Base-by-base conservation (phyloP, 768 basidiomycete genomes). In the Tylopilus plumbeoviolaceoides region DNA sequence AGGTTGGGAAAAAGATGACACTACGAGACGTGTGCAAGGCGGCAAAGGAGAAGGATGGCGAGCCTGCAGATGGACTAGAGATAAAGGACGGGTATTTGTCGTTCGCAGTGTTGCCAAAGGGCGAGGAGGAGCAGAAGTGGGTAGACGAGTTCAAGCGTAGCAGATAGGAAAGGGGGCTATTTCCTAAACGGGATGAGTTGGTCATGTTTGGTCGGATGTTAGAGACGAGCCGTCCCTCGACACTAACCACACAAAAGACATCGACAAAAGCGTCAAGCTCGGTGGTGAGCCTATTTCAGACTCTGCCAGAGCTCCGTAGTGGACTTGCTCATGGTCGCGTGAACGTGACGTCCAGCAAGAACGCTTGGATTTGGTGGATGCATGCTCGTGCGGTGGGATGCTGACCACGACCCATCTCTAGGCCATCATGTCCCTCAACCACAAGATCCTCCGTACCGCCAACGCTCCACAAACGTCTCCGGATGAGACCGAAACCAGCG, bases 371-470 rank as follows among this genome's bases (percentile, higher is more conserved):
- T 69, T 71, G 81, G 57, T 86, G 84, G 85, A 87, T 87, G 79
- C 70, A 58, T 55, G 44, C 51, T 52, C 49, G 60, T 39, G 51
- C 50, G 59, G 54, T 43, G 66, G 77, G 82, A 76, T 83, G 78
- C 75, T 72, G 64, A 75, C 69, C 35, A 45, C 39, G 30, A 14
- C 48, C 39, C 46, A 44, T 50, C 56, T 51, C 44, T 67, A 66
- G 59, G 57, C 55, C 43, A 71, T 38, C 67, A 91, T 91, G 88
- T 90, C 89, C 65, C 63, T 82, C 70, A 78, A 83, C 63, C 78
- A 78, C 80, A 98, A 99, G 82, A 95, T 99, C 70, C 78, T 85
- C 66, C 91, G 97, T 67, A 91, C 91, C 62, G 97, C 97, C 70
- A 98, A 98, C 70, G 95, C 97, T 53, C 95, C 95, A 57, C 81